A percentile compares a stretch with the other conserved stretches of the same genome.
phyloP scores from a whole-genome alignment of 768 basidiomycete species.

The Holtermannia corniformis region DNA sequence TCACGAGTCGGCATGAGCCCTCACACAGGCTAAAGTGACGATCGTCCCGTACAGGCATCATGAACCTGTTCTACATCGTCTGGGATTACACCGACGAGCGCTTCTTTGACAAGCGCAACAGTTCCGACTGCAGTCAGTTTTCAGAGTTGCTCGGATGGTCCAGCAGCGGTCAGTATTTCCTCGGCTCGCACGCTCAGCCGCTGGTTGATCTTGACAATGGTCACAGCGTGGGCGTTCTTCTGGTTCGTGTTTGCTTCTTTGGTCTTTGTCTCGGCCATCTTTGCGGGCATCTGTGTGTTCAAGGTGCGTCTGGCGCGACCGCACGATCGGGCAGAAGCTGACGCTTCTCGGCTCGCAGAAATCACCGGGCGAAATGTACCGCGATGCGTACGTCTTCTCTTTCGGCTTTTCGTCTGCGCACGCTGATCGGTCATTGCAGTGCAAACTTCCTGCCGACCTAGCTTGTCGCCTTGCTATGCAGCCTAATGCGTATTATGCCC shows the following conservation, averaged over 20 bases:
- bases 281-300: constrained; percentile 75
- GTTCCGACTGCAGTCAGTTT: constrained; percentile 88
- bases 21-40: constrained; percentile 59
- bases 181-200: too few relatives aligned
- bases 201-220: too few relatives aligned
- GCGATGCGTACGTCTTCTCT: neutral
- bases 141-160: constrained; percentile 52
- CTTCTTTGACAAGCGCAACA: constrained; percentile 88
- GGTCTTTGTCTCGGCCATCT: constrained; percentile 64
- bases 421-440: neutral
- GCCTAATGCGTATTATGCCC: too few relatives aligned
- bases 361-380: neutral
- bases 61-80: constrained; percentile 61
- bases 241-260: constrained; percentile 75
- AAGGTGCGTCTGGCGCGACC: constrained; percentile 51
- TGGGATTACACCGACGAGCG: constrained; percentile 94
- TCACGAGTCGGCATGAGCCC: constrained; percentile 50
- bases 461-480: neutral
- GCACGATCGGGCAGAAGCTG: neutral
- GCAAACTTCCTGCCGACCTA: neutral
- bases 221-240: constrained; percentile 70
- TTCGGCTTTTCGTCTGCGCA: neutral
- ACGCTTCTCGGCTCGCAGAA: neutral
- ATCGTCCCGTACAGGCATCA: constrained; percentile 9
- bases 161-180: constrained; percentile 36